Evolutionary conservation across 768 basidiomycete genomes (phyloP).

Genomic region (Lactifluus volemus): DNA sequence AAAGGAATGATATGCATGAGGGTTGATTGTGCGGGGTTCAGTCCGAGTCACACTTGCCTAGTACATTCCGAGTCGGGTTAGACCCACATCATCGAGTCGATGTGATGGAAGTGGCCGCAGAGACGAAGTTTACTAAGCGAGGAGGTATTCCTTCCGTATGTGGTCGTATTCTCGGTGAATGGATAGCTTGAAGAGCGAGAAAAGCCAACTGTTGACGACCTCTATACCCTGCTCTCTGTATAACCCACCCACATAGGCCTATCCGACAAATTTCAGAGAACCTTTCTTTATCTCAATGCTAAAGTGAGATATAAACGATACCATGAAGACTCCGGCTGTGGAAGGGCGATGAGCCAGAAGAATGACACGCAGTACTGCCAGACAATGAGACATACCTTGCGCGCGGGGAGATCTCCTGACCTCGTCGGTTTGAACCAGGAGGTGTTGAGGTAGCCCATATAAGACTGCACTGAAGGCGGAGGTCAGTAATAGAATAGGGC

Average conservation of each 20-base stretch:
- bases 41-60: background rate
- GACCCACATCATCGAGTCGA: background rate
- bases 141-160: constrained; percentile 2
- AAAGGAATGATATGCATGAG: background rate
- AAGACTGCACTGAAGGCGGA: constrained; percentile 2
- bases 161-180: background rate
- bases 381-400: constrained; percentile 3
- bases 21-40: too few species aligned
- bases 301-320: background rate
- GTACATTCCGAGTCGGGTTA: background rate
- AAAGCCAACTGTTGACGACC: constrained; percentile 1
- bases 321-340: constrained; percentile 15
- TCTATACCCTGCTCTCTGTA: constrained; percentile 12
- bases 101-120: background rate
- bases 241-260: constrained; percentile 11
- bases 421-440: background rate
- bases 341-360: background rate
- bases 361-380: background rate
- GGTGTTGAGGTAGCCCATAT: constrained; percentile 4
- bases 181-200: background rate
- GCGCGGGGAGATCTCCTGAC: constrained; percentile 5
- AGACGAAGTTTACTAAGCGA: background rate
- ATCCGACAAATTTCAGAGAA: background rate
- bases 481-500: background rate
- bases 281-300: background rate